These are phyloP conservation scores for Penicillium desertorum DNA, from an alignment of 495 filamentous ascomycete genomes.

Conservation along the genomic window DNA sequence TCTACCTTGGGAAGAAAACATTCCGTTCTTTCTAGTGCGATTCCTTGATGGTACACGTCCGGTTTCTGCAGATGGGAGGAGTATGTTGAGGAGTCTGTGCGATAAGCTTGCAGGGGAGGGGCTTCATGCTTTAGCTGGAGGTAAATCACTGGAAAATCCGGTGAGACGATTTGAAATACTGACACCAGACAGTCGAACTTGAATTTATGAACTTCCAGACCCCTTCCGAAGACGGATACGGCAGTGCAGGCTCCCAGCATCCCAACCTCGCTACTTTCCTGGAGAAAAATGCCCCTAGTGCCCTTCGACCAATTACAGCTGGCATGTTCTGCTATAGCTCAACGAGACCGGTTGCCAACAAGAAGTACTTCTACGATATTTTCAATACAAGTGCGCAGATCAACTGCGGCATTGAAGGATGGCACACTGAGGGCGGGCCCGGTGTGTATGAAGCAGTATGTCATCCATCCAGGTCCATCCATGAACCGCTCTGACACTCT, in stretches of 20 bases:
- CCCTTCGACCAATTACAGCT: conserved; percentile 72
- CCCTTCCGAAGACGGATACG: conserved; percentile 47
- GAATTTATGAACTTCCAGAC: conserved; percentile 89
- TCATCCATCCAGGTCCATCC: not conserved
- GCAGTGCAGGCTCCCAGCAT: conserved; percentile 47
- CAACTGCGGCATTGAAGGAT: conserved; percentile 77
- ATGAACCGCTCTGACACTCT: conserved; percentile 5
- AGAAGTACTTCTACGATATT: conserved; percentile 87
- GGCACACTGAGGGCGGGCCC: conserved; percentile 91
- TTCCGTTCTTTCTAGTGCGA: conserved; percentile 88
- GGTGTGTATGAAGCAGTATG: conserved; percentile 84
- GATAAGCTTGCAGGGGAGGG: conserved; percentile 61
- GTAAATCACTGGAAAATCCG: conserved; percentile 45
- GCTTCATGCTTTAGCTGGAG: conserved; percentile 79
- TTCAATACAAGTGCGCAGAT: conserved; percentile 75
- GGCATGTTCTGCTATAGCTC: conserved; percentile 95
- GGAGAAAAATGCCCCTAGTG: conserved; percentile 60
- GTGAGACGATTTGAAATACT: not conserved
- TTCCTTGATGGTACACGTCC: conserved; percentile 60
- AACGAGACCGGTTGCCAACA: conserved; percentile 79
- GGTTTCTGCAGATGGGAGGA: conserved; percentile 73
- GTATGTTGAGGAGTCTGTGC: conserved; percentile 62
- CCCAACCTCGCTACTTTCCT: conserved; percentile 68
- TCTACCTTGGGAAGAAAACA: conserved; percentile 85
- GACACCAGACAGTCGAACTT: conserved; percentile 65